Evolutionary conservation across 768 basidiomycete genomes (phyloP), one percentile per base, ranked within the genome.

Genomic region (Clavulina sp.): DNA sequence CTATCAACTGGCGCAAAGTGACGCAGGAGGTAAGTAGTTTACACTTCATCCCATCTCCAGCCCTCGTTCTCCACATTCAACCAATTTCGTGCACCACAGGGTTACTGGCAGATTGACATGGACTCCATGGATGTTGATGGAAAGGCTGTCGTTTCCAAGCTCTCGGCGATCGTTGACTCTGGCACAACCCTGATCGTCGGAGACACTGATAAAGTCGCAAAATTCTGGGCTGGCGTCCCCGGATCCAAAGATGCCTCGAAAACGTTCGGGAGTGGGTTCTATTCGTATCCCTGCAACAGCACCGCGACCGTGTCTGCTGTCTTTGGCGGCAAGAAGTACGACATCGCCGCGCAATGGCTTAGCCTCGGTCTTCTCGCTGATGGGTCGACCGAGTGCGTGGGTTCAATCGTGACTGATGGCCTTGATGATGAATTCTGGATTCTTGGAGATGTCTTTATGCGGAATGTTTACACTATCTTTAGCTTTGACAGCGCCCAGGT

Each of bases 101-200:
- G 59, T 5, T 64, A 48, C 57, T 64, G 63, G 63, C 58, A 64
- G 51, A 54, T 60, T 43, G 41, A 46, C 18, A 36, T 48, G 28
- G 60, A 50, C 16, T 43, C 46, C 23, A 48, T 52, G 31, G 29
- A 41, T 18, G 53, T 62, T 9, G 54, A 54, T 28, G 50, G 51
- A 21, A 51, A 33, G 29, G 34, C 57, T 5, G 51, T 56, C 24
- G 55, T 50, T 1, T 41, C 52, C 33, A 41, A 46, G 36, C 41
- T 59, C 33, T 32, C 55, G 23, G 59, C 67, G 18, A 61, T 70
- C 52, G 50, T 72, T 43, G 62, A 64, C 54, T 54, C 59, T 5
- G 64, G 64, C 31, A 64, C 62, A 7, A 63, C 61, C 26, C 41
- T 63, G 33, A 57, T 65, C 48, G 46, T 51, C 47, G 63, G 57